phyloP scores from a whole-genome alignment of 2,329 filamentous ascomycete genomes.

The Fusarium sarcochroum region DNA sequence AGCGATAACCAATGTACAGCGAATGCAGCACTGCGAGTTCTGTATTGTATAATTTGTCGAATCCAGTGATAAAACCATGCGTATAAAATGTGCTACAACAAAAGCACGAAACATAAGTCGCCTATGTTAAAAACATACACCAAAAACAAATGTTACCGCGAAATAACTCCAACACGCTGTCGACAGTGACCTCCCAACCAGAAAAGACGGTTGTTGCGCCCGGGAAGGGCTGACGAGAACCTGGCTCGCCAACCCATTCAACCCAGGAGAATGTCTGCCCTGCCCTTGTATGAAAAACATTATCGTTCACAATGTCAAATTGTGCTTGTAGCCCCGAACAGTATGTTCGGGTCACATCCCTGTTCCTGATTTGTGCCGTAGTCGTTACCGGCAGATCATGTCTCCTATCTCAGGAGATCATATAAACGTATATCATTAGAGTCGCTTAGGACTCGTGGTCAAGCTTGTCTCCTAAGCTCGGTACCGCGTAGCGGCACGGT shows the following conservation, averaged over 20 bases:
- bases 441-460: slow-evolving; percentile 43
- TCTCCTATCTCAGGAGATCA: slow-evolving; percentile 42
- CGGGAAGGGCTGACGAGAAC: slow-evolving; percentile 32
- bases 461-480: slow-evolving; percentile 49
- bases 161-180: slow-evolving; percentile 48
- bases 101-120: slow-evolving; percentile 34
- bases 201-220: slow-evolving; percentile 36
- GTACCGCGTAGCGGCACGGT: slow-evolving; percentile 64
- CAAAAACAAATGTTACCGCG: slow-evolving; percentile 32
- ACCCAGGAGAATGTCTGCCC: slow-evolving; percentile 35
- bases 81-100: slow-evolving; percentile 33
- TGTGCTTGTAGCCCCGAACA: slow-evolving; percentile 31
- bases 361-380: slow-evolving; percentile 49
- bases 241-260: slow-evolving; percentile 26
- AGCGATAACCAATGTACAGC: slow-evolving; percentile 18
- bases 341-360: slow-evolving; percentile 36
- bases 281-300: slow-evolving; percentile 48
- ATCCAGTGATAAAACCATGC: slow-evolving; percentile 35
- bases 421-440: slow-evolving; percentile 50
- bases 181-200: slow-evolving; percentile 42
- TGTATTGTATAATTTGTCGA: slow-evolving; percentile 32
- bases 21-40: slow-evolving; percentile 24
- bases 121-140: slow-evolving; percentile 21
- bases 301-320: slow-evolving; percentile 50
- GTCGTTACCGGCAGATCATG: slow-evolving; percentile 46